A percentile compares a stretch with the other conserved stretches of the same genome.
Evolutionary conservation across 306 rosid species (phyloP).

Genomic region (Inga leiocalycina): DNA sequence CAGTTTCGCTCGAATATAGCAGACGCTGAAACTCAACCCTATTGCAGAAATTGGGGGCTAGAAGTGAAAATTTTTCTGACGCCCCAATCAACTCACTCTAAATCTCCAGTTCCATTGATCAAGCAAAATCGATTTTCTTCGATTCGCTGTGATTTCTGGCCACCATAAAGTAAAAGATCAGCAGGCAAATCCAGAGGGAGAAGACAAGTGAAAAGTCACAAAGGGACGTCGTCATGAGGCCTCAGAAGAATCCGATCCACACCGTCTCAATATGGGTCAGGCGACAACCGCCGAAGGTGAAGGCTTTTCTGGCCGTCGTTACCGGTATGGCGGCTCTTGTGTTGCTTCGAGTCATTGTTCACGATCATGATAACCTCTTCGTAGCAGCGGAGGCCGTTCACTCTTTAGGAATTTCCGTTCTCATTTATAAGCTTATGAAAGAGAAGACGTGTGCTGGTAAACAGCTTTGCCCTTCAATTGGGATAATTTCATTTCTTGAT

Average conservation of each 20-base stretch:
- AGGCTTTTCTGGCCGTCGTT: conserved; percentile 83
- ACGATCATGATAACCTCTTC: conserved; percentile 90
- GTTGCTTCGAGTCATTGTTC: conserved; percentile 78
- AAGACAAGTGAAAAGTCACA: background rate
- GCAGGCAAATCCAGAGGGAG: conserved; percentile 37
- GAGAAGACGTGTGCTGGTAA: conserved; percentile 93
- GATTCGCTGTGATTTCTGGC: background rate
- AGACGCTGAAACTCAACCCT: conserved; percentile 1
- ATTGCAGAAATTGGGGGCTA: background rate
- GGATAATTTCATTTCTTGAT: background rate
- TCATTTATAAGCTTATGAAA: conserved; percentile 88
- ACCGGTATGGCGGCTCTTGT: conserved; percentile 84
- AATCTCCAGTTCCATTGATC: background rate
- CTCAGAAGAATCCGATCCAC: conserved; percentile 61
- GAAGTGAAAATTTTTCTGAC: conserved; percentile 3
- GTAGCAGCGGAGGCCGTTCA: conserved; percentile 95
- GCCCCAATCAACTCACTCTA: background rate
- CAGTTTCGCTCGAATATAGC: background rate
- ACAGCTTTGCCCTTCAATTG: background rate
- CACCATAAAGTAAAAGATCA: conserved; percentile 19
- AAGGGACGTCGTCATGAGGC: conserved; percentile 45
- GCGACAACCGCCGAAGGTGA: conserved; percentile 87
- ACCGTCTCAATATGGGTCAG: conserved; percentile 69
- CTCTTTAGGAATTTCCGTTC: conserved; percentile 80
- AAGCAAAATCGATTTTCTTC: conserved; percentile 5